A percentile compares a stretch with the other conserved stretches of the same genome.
These are phyloP conservation scores for Kodamaea leandrae DNA, from an alignment of 805 yeast species.

Conservation along the genomic window DNA sequence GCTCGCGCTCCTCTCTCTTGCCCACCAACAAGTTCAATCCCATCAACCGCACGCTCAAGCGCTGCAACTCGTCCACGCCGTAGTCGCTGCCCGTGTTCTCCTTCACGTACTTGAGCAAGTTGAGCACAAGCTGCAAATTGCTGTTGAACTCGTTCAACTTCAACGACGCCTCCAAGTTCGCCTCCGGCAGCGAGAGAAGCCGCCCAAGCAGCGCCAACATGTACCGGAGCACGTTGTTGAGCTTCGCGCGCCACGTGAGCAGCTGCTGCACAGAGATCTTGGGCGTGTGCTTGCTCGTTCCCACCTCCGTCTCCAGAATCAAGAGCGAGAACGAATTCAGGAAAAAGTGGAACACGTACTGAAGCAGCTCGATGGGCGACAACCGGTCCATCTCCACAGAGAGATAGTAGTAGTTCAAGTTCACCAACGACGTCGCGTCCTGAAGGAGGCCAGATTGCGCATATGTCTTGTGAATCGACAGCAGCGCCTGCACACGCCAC, in stretches of 20 bases:
- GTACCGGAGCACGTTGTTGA: constrained; percentile 36
- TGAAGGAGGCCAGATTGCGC: constrained; percentile 28
- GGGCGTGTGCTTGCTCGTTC: constrained; percentile 13
- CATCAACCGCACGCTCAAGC: constrained; percentile 19
- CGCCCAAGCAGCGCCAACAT: constrained; percentile 22
- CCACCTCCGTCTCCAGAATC: constrained; percentile 18
- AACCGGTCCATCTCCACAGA: constrained; percentile 41
- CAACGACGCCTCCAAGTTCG: constrained; percentile 17
- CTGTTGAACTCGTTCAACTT: constrained; percentile 32
- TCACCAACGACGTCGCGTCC: constrained; percentile 32
- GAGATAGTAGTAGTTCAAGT: constrained; percentile 39
- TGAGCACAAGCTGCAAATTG: constrained; percentile 32
- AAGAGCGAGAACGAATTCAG: constrained; percentile 39
- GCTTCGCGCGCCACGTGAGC: constrained; percentile 34
- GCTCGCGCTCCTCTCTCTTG: constrained; percentile 11
- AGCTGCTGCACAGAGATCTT: constrained; percentile 23
- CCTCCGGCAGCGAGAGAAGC: constrained; percentile 10
- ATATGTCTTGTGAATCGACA: constrained; percentile 26
- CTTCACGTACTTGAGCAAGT: constrained; percentile 28
- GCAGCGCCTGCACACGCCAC: constrained; percentile 35
- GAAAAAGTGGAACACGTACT: constrained; percentile 41
- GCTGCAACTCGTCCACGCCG: constrained; percentile 13
- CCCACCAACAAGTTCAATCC: constrained; percentile 21
- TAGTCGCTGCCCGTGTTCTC: constrained; percentile 5
- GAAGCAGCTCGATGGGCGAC: constrained; percentile 36